phyloP scores from a whole-genome alignment of 2,329 filamentous ascomycete species.

The Arthrobotrys iridis region DNA sequence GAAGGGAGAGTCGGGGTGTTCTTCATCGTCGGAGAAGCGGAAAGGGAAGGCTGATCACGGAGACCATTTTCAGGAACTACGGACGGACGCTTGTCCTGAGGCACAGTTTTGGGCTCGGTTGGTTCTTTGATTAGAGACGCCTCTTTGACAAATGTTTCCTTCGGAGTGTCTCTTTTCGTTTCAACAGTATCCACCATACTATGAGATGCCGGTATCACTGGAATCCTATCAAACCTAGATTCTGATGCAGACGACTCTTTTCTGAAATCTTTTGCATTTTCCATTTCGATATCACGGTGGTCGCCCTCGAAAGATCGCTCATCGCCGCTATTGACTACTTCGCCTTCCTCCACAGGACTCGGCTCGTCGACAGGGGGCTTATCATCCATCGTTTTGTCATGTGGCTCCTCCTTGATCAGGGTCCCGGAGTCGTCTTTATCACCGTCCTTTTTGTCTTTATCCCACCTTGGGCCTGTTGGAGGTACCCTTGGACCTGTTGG shows the following conservation, averaged over 20 bases:
- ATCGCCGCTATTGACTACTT: constrained; percentile 47
- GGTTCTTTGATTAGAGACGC: constrained; percentile 36
- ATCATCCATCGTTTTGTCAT: constrained; percentile 37
- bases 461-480: constrained; percentile 45
- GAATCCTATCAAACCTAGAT: constrained; percentile 13
- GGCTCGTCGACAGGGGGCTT: constrained; percentile 44
- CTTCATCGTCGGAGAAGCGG: constrained; percentile 32
- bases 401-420: constrained; percentile 40
- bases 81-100: constrained; percentile 42
- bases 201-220: constrained; percentile 9
- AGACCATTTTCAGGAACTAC: constrained; percentile 20
- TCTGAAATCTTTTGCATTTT: constrained; percentile 31
- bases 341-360: constrained; percentile 49
- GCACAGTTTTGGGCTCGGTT: constrained; percentile 37
- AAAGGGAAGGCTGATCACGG: constrained; percentile 36
- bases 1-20: constrained; percentile 32
- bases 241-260: constrained; percentile 16
- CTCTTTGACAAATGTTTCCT: constrained; percentile 40
- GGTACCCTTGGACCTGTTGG: constrained; percentile 42
- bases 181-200: constrained; percentile 18
- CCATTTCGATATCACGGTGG: constrained; percentile 38
- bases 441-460: constrained; percentile 50
- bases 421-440: constrained; percentile 40
- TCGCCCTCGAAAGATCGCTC: constrained; percentile 37
- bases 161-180: constrained; percentile 26